Conservation (phyloP, 2,329 filamentous ascomycete species). For the Coniochaeta pulveracea region DNA sequence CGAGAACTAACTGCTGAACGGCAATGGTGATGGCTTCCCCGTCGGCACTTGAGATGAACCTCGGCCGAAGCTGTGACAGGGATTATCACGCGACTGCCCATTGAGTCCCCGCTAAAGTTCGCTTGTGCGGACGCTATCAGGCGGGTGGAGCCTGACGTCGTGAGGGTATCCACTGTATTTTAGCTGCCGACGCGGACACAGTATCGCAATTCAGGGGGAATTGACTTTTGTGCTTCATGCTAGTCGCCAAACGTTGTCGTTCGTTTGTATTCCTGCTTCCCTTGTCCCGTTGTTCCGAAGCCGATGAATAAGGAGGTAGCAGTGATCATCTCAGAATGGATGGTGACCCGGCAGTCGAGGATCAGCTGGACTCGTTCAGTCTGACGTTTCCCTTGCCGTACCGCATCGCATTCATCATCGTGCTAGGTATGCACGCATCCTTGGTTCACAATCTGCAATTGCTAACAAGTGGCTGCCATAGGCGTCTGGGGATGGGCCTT, state of each 20-base stretch:
- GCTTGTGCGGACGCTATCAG: neutral
- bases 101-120: neutral
- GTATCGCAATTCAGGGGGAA: neutral
- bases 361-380: conserved; percentile 74
- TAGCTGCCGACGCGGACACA: conserved; percentile 3
- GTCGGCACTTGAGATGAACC: conserved; percentile 3
- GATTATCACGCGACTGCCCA: neutral
- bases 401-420: conserved; percentile 73
- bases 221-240: no score
- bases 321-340: conserved; percentile 41
- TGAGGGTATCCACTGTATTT: neutral
- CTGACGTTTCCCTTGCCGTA: conserved; percentile 80
- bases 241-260: neutral
- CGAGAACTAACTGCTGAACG: no score
- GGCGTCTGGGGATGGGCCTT: conserved; percentile 92
- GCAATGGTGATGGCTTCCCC: no score
- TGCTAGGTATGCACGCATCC: conserved; percentile 52
- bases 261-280: neutral
- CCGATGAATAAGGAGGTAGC: conserved; percentile 1
- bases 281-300: conserved; percentile 2
- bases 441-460: neutral
- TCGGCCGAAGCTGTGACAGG: conserved; percentile 2
- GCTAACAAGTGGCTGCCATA: conserved; percentile 22
- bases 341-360: conserved; percentile 60
- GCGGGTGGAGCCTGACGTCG: conserved; percentile 3